Base-by-base conservation (phyloP, 2,329 filamentous ascomycete genomes). In the Botrytis elliptica region DNA sequence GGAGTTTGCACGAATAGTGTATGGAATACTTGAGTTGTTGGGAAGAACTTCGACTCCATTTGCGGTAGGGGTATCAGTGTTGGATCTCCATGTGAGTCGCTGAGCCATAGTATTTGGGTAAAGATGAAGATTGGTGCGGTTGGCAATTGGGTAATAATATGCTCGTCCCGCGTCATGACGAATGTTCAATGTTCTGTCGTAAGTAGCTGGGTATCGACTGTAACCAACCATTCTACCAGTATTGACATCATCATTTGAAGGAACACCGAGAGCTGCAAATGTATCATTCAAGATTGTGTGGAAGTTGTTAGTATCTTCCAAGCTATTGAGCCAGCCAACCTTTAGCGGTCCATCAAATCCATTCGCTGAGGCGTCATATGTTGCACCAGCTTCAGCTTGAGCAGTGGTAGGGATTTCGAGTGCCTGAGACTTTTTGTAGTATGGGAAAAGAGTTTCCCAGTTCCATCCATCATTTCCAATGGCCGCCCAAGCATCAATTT, bases 161-260 rank as follows among this genome's bases (percentile, higher is more conserved):
- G 85, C 83, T 25, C 82, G 81, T 9, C 83, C 84, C 3, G 84
- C 80, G 71, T 85, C 84, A 74, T 80, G 81, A 4, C 84, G 81
- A n/a, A 82, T 65, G 60, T 85, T 81, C 0, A 74, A 74, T 16
- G 79, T 78, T 6, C 80, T 78, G 66, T 86, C 83, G 3, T 86
- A 71, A 0, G 84, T 85, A 74, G 81, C 79, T 1, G 85, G 84
- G 77, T 80, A 83, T 14, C 83, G 73, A 40, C 76, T 78, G 73
- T 83, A 84, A 0, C 85, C 85, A 4, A 78, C 77, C 60, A 83
- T 83, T 2, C 78, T 73, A 6, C 85, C 85, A 25, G 81, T 75
- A 68, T 84, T 85, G 6, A 82, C 76, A 68, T 86, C 85, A 7
- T 73, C 40, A 59, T 82, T 85, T 22, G 79, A 74, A 7, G 74